phyloP scores from a whole-genome alignment of 768 basidiomycete species.

The Psilocybe azurescens region DNA sequence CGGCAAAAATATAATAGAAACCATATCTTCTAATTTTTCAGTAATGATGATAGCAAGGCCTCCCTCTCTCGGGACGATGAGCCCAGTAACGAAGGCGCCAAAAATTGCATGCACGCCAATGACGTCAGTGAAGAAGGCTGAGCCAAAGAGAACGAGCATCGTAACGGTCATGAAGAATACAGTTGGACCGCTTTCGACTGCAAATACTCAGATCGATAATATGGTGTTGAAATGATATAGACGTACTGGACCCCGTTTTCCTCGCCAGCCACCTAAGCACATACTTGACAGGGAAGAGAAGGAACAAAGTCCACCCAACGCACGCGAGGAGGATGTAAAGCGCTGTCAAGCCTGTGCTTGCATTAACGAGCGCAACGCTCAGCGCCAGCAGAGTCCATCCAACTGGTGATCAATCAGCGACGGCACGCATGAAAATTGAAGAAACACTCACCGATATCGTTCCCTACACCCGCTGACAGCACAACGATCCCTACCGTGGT shows the following conservation, averaged over 20 bases:
- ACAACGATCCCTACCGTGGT: constrained; percentile 94
- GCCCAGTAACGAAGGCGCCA: constrained; percentile 83
- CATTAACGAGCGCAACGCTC: constrained; percentile 91
- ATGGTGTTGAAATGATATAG: constrained; percentile 10
- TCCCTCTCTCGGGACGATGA: constrained; percentile 87
- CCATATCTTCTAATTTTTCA: constrained; percentile 97
- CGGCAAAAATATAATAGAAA: constrained; percentile 87
- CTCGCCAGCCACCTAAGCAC: constrained; percentile 75
- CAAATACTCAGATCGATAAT: background rate
- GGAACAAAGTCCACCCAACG: constrained; percentile 79
- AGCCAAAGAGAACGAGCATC: constrained; percentile 81
- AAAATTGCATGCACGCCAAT: constrained; percentile 95
- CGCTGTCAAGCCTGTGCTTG: constrained; percentile 80
- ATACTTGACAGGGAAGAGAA: constrained; percentile 69
- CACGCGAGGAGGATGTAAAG: constrained; percentile 84
- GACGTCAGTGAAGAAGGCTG: constrained; percentile 91
- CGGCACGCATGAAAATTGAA: background rate
- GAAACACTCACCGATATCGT: constrained; percentile 66
- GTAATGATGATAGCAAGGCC: constrained; percentile 87
- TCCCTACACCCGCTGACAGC: constrained; percentile 90
- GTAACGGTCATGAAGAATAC: constrained; percentile 89
- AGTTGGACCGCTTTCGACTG: constrained; percentile 78
- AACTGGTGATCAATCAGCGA: constrained; percentile 35
- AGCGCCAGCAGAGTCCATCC: constrained; percentile 91
- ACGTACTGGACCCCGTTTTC: constrained; percentile 72